Percentiles rank a stretch among this genome's conserved stretches.
Conservation (phyloP, 129 eudicot species). For the Smallanthus sonchifolius region DNA sequence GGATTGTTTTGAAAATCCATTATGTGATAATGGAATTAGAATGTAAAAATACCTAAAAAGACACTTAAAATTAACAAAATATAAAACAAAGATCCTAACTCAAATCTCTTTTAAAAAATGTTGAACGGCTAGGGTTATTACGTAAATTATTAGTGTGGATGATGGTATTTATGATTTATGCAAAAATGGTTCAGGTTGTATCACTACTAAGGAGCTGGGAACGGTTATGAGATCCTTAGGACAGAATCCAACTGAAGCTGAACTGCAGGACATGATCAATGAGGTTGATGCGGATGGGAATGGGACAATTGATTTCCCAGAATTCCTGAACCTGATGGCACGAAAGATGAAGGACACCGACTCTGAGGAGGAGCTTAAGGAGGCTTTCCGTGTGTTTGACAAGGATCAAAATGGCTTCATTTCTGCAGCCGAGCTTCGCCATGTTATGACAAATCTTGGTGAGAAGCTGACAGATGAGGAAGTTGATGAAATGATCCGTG, state of each 20-base stretch:
- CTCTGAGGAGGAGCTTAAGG: conserved; percentile 61
- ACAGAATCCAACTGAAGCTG: conserved; percentile 61
- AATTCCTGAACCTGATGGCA: conserved; percentile 61
- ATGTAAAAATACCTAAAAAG: too few relatives aligned
- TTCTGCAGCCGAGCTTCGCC: conserved; percentile 62
- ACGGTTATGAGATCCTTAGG: conserved; percentile 61
- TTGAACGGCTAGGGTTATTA: too few relatives aligned
- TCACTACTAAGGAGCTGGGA: conserved; percentile 67
- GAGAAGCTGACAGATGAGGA: conserved; percentile 66
- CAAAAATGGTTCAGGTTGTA: too few relatives aligned
- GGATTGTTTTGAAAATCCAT: too few relatives aligned
- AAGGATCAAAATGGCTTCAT: conserved; percentile 61
- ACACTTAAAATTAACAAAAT: too few relatives aligned
- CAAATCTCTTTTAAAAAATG: too few relatives aligned
- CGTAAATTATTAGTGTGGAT: too few relatives aligned
- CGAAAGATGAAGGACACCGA: conserved; percentile 66
- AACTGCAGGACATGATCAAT: conserved; percentile 60
- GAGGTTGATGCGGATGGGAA: conserved; percentile 69
- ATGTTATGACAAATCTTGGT: conserved; percentile 63
- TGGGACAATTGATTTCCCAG: conserved; percentile 60
- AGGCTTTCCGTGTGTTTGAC: conserved; percentile 61
- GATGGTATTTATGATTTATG: too few relatives aligned
- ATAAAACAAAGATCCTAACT: too few relatives aligned
- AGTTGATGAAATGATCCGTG: conserved; percentile 68
- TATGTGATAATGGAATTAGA: too few relatives aligned